Conservation (phyloP, 305 asterid species). For the Fraxinus platypoda region DNA sequence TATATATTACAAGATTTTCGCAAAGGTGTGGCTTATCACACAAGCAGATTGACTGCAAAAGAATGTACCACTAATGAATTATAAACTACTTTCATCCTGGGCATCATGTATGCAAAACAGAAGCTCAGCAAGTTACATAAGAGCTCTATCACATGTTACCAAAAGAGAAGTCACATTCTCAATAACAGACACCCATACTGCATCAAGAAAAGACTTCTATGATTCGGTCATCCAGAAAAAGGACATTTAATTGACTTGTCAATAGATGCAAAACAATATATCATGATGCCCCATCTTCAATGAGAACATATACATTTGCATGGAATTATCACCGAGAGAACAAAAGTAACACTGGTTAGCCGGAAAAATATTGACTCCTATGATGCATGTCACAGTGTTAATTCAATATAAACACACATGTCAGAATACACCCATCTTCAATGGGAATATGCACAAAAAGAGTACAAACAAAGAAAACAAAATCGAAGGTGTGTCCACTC, state of each 20-base stretch:
- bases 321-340: neutral
- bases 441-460: neutral
- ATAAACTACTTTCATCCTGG: slow-evolving; percentile 55
- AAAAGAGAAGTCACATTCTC: slow-evolving; percentile 20
- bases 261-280: neutral
- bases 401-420: neutral
- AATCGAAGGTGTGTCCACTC: neutral
- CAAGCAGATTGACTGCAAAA: slow-evolving; percentile 66
- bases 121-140: slow-evolving; percentile 28
- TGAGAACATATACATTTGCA: neutral
- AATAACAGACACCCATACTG: slow-evolving; percentile 2
- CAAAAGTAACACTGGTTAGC: neutral
- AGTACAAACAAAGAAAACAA: neutral
- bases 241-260: neutral
- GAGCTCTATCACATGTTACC: slow-evolving; percentile 22
- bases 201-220: neutral
- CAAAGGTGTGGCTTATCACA: slow-evolving; percentile 32
- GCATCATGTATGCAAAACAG: slow-evolving; percentile 38
- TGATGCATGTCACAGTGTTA: neutral
- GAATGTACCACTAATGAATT: slow-evolving; percentile 54
- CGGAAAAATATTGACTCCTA: neutral
- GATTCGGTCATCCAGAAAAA: neutral
- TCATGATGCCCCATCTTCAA: neutral
- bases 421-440: neutral
- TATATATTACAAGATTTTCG: slow-evolving; percentile 15